phyloP scores from a whole-genome alignment of 2,329 filamentous ascomycete genomes.

The Neocucurbitaria cava region DNA sequence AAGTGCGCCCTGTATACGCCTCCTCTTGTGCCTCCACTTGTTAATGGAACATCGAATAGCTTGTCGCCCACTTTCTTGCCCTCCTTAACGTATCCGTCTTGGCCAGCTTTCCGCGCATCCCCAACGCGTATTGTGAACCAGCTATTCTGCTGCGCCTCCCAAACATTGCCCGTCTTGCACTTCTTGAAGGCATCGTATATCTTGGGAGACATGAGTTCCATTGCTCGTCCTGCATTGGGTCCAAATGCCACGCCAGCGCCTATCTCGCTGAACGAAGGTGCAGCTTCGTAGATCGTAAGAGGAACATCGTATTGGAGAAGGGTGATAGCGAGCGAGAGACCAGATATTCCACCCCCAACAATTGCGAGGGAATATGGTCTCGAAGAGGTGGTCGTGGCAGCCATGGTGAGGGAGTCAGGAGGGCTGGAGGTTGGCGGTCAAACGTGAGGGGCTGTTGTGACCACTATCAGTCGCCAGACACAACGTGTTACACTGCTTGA shows the following conservation, averaged over 20 bases:
- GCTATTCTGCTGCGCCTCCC: conserved; percentile 25
- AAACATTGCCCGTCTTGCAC: conserved; percentile 50
- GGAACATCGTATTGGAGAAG: conserved; percentile 56
- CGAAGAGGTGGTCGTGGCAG: conserved; percentile 17
- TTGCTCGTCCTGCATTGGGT: conserved; percentile 62
- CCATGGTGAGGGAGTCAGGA: conserved; percentile 17
- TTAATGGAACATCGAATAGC: conserved; percentile 36
- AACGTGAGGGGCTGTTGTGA: neutral
- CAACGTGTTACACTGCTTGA: neutral
- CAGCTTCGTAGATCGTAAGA: conserved; percentile 64
- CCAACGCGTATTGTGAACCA: conserved; percentile 45
- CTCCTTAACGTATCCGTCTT: conserved; percentile 34
- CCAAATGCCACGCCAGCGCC: conserved; percentile 65
- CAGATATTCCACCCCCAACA: conserved; percentile 66
- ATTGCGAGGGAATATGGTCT: conserved; percentile 61
- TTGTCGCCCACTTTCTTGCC: conserved; percentile 41
- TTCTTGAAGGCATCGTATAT: conserved; percentile 50
- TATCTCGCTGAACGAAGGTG: conserved; percentile 62
- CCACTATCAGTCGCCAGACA: neutral
- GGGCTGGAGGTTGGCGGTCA: neutral
- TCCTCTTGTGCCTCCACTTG: conserved; percentile 34
- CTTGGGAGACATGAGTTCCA: conserved; percentile 60
- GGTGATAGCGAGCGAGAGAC: conserved; percentile 61
- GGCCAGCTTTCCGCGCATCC: conserved; percentile 39
- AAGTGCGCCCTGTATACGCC: conserved; percentile 59